A percentile compares a stretch with the other conserved stretches of the same genome.
Conservation (phyloP, 1,139 yeast genomes). For the Suhomyces choctaworum region DNA sequence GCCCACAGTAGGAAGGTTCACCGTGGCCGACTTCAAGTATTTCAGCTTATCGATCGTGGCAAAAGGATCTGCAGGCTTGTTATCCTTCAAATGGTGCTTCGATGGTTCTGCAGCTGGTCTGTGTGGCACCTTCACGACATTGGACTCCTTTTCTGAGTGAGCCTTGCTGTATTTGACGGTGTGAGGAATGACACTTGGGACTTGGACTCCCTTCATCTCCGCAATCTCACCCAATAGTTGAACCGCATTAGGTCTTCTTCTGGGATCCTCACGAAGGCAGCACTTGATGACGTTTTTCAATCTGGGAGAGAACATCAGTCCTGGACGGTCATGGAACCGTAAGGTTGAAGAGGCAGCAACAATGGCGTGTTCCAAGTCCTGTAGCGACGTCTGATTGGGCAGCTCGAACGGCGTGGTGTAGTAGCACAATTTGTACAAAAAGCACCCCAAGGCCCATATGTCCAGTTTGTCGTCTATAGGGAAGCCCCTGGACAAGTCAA, state of each 20-base stretch:
- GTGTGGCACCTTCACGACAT: conserved; percentile 2
- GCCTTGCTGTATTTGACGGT: conserved; percentile 22
- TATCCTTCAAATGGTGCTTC: conserved; percentile 7
- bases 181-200: conserved; percentile 53
- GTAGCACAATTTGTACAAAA: conserved; percentile 86
- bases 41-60: conserved; percentile 41
- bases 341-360: conserved; percentile 36
- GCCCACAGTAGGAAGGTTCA: conserved; percentile 11
- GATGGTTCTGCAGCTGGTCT: conserved; percentile 3
- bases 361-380: conserved; percentile 43
- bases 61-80: conserved; percentile 33
- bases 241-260: conserved; percentile 68
- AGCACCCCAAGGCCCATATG: conserved; percentile 95
- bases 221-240: conserved; percentile 73
- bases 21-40: conserved; percentile 17
- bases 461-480: conserved; percentile 95
- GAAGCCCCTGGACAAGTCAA: conserved; percentile 77
- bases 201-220: conserved; percentile 53
- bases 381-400: conserved; percentile 42
- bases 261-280: conserved; percentile 67
- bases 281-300: conserved; percentile 61
- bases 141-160: background rate
- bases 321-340: conserved; percentile 38
- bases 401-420: conserved; percentile 94
- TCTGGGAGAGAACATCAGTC: conserved; percentile 41